These are phyloP conservation scores for Cryptococcus sp. DNA, from an alignment of 1,284 basidiomycete genomes.

Conservation along the genomic window DNA sequence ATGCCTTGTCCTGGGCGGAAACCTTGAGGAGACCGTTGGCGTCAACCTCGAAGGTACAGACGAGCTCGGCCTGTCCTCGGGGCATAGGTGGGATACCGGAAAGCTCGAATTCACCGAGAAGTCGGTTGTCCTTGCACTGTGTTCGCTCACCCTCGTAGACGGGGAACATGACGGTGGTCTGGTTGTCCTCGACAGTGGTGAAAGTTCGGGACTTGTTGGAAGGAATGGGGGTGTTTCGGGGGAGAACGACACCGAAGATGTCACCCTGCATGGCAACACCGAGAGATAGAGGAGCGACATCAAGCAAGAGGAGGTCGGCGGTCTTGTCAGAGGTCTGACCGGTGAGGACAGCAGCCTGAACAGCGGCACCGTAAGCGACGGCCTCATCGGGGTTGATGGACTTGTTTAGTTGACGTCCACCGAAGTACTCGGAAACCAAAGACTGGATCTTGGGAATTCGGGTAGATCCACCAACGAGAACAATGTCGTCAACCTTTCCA, in stretches of 20 bases:
- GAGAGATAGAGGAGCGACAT: conserved; percentile 91
- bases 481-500: conserved; percentile 96
- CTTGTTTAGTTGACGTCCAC: conserved; percentile 93
- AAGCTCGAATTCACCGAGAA: conserved; percentile 96
- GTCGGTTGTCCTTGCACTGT: conserved; percentile 92
- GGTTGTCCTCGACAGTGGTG: conserved; percentile 98
- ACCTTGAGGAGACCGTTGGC: conserved; percentile 93
- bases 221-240: conserved; percentile 94
- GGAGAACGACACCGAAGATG: conserved; percentile 93
- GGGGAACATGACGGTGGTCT: conserved; percentile 95
- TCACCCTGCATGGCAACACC: conserved; percentile 99
- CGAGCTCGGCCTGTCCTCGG: conserved; percentile 91
- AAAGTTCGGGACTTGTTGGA: conserved; percentile 94
- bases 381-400: conserved; percentile 99
- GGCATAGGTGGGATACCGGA: conserved; percentile 95
- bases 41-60: conserved; percentile 95
- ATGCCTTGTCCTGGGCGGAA: conserved; percentile 88
- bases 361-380: conserved; percentile 97
- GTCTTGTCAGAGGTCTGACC: conserved; percentile 96
- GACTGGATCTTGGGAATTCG: conserved; percentile 98
- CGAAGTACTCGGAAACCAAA: conserved; percentile 98
- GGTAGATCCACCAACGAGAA: conserved; percentile 96
- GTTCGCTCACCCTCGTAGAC: conserved; percentile 98
- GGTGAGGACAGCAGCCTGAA: conserved; percentile 96
- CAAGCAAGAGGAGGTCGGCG: conserved; percentile 87